phyloP scores from a whole-genome alignment of 2,329 filamentous ascomycete species.

The Alternaria triticina region DNA sequence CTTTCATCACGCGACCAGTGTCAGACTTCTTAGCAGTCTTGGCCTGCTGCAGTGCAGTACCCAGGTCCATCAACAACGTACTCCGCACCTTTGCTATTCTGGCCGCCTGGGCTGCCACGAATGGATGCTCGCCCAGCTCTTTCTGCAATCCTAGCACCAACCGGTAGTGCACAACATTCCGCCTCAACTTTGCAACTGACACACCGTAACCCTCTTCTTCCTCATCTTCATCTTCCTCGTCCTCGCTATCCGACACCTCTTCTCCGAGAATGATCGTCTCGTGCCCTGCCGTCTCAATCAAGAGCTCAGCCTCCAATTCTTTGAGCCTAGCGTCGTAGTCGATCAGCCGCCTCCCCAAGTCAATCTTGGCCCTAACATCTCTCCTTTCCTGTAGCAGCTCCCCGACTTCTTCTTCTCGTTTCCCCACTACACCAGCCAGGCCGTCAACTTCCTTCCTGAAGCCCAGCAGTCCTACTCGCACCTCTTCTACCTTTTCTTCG shows the following conservation, averaged over 20 bases:
- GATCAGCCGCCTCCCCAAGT: conserved; percentile 66
- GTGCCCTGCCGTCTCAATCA: conserved; percentile 53
- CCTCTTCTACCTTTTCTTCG: conserved; percentile 88
- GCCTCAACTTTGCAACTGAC: conserved; percentile 56
- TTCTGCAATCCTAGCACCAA: conserved; percentile 60
- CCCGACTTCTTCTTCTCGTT: conserved; percentile 68
- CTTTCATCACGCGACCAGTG: conserved; percentile 56
- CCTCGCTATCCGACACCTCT: conserved; percentile 25
- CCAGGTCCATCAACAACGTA: conserved; percentile 70
- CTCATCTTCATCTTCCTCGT: conserved; percentile 46
- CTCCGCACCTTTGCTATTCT: conserved; percentile 65
- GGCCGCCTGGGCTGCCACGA: conserved; percentile 63
- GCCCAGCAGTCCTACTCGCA: conserved; percentile 83
- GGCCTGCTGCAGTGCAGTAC: conserved; percentile 66
- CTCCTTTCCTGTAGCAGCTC: conserved; percentile 73
- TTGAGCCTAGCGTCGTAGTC: conserved; percentile 70
- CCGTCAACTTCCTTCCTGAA: conserved; percentile 83
- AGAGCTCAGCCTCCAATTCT: conserved; percentile 68
- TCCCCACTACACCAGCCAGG: conserved; percentile 69
- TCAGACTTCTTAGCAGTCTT: conserved; percentile 50
- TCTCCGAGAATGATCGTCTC: conserved; percentile 16
- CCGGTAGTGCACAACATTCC: conserved; percentile 64
- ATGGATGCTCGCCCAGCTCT: conserved; percentile 66
- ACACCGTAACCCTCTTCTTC: conserved; percentile 32
- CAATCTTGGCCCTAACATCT: conserved; percentile 68